Base-by-base conservation (phyloP, 75 land plant genomes). In the Selaginella tamariscina region DNA sequence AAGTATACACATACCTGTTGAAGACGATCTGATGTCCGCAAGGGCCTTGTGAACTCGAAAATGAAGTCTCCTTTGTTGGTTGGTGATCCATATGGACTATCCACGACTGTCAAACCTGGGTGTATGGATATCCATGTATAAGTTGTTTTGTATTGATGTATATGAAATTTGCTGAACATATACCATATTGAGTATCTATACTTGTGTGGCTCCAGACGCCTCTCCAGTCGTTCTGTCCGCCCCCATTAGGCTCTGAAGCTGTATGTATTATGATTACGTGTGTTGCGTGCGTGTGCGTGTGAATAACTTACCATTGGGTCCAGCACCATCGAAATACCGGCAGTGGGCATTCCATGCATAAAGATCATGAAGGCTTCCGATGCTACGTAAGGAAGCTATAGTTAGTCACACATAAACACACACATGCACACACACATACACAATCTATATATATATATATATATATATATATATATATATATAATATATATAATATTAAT, bases 331-430 rank as follows among this genome's bases (percentile, higher is more conserved):
- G 54, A 85, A 65, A 66, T 80, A 74, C 32, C 88, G 78, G 56
- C 96, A 94, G 68, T 94, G 98, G 27, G 98, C 91, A 66, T 77
- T 94, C 86, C 88, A 94, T 29, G 84, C 74, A 78, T 90, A 94
- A 0, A 80, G 31, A 81, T 94, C 98, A 75, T 91, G 83, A 76
- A 94, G 68, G 64, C 81, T 83, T 28, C 96, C 91, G 72, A 80
- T 82, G 63, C 98, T 94, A 74, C 62, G 32, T 5, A 15, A 39
- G 15, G 15, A 15, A 5, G 15, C 49, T 39, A 5, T 5, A 39
- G 49, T 39, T 39, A 5, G 49, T 5, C 49, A n/a, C n/a, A n/a
- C n/a, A n/a, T n/a, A n/a, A n/a, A n/a, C n/a, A n/a, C n/a, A n/a
- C n/a, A n/a, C n/a, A n/a, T n/a, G n/a, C n/a, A n/a, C n/a, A n/a